Conservation (phyloP, 805 yeast species). For the Candida cerambycidarum region DNA sequence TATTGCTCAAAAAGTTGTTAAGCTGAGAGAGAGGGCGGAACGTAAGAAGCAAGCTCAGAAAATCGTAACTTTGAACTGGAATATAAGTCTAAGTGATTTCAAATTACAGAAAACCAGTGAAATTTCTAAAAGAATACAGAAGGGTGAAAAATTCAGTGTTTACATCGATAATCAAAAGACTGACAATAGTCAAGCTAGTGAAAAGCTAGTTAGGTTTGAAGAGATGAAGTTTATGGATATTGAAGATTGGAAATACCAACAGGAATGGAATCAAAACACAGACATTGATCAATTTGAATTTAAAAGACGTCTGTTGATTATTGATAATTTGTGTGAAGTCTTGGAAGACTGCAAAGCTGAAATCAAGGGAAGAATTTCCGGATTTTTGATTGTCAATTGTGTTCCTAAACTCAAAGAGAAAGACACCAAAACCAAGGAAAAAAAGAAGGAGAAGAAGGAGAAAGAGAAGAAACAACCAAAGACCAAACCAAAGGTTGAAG, state of each 20-base stretch:
- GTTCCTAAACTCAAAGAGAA: constrained; percentile 15
- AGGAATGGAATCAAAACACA: background rate
- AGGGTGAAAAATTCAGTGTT: constrained; percentile 30
- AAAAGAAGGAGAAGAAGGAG: constrained; percentile 14
- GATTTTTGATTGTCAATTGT: constrained; percentile 24
- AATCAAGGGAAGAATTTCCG: constrained; percentile 26
- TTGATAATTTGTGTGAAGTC: constrained; percentile 24
- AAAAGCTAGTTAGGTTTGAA: background rate
- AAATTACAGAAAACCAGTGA: constrained; percentile 37
- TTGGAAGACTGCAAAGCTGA: constrained; percentile 33
- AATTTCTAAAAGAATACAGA: constrained; percentile 28
- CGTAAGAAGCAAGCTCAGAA: constrained; percentile 38
- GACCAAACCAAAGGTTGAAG: constrained; percentile 16
- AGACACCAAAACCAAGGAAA: constrained; percentile 5
- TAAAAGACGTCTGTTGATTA: constrained; percentile 30
- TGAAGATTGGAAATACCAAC: constrained; percentile 10
- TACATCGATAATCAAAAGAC: constrained; percentile 21
- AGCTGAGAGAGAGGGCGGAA: constrained; percentile 30
- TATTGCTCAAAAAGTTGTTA: constrained; percentile 27
- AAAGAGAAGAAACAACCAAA: constrained; percentile 16
- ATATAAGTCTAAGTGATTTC: constrained; percentile 39
- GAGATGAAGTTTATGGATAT: background rate
- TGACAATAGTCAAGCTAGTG: constrained; percentile 5
- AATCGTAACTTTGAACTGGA: constrained; percentile 34
- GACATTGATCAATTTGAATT: constrained; percentile 17